phyloP scores from a whole-genome alignment of 192 early-diverging fungal species.

The Chytriomyces sp. region DNA sequence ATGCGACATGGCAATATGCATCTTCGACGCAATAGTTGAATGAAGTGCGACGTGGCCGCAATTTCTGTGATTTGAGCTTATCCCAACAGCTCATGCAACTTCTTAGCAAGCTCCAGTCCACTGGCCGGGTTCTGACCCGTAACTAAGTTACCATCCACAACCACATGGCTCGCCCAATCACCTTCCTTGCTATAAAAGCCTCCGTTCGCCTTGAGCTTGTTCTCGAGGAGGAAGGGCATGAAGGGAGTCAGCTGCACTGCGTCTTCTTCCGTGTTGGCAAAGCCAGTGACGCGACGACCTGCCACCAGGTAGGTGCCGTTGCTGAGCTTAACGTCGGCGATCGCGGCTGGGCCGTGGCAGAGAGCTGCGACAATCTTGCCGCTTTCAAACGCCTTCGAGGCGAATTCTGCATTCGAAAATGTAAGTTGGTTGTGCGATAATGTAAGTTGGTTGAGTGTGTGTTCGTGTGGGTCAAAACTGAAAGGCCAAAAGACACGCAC shows the following conservation, averaged over 20 bases:
- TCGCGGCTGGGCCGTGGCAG: slow-evolving; percentile 71
- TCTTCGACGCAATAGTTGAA: no score
- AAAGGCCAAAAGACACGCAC: background rate
- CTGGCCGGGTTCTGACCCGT: slow-evolving; percentile 51
- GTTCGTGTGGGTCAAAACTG: no score
- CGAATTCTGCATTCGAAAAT: slow-evolving; percentile 7
- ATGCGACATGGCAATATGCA: no score
- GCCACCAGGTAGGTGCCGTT: slow-evolving; percentile 62
- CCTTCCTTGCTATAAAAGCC: slow-evolving; percentile 56
- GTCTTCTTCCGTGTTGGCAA: slow-evolving; percentile 70
- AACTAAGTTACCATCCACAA: slow-evolving; percentile 66
- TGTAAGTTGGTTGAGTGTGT: background rate
- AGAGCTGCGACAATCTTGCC: slow-evolving; percentile 53
- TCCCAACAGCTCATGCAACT: slow-evolving; percentile 5
- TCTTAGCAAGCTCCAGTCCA: slow-evolving; percentile 8
- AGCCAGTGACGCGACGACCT: slow-evolving; percentile 72
- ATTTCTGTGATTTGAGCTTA: no score
- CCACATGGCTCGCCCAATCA: slow-evolving; percentile 51
- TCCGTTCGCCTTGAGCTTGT: slow-evolving; percentile 44
- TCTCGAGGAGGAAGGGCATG: slow-evolving; percentile 35
- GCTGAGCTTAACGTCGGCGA: slow-evolving; percentile 61
- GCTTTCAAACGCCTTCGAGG: slow-evolving; percentile 46
- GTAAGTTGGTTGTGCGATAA: background rate
- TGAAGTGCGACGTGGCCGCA: no score
- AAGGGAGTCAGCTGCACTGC: slow-evolving; percentile 45